Evolutionary conservation across 2,329 filamentous ascomycete species (phyloP), one percentile per base, ranked within the genome.

Genomic region (Hypoxylon sp.): DNA sequence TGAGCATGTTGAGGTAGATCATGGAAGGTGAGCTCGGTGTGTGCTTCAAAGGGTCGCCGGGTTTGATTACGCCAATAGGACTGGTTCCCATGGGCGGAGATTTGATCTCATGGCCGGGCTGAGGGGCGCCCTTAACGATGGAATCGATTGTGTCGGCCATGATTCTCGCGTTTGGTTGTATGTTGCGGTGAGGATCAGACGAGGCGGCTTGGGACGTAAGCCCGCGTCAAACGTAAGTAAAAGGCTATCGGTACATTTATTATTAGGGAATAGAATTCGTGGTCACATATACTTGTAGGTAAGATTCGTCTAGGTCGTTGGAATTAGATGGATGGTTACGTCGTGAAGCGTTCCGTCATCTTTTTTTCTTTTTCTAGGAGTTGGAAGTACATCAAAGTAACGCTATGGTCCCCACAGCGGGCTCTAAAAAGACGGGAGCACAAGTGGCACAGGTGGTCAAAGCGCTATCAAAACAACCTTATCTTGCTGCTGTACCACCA

Each of bases 1-100:
- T 97, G 65, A 99, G 88, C 24, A 99, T 91, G 81, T 99, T 99
- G 76, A 99, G 90, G 83, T 99, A 99, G 78, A 99, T 98, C 85
- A 97, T 96, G 60, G 94, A 93, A 50, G 94, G 94, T 14, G 93
- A 94, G 77, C 92, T 95, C n/a, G 94, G 94, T 14, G 95, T 89
- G 68, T 91, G 90, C 74, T 90, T 91, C 70, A 95, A 87, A 29
- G 94, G 93, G 78, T 97, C 94, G 77, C 83, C 82, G 29, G 84
- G 80, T 74, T 85, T 86, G 73, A 74, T 75, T 73, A 83, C 72
- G 71, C 82, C 74, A 77, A 84, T 81, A 74, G 83, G 80, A 76
- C 81, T 82, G 57, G 82, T 81, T 74, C 79, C 77, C 56, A 80
- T 73, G 71, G 82, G 78, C 48, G 82, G 78, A 66, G 82, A 82